These are phyloP conservation scores for Oryza nivara DNA, from an alignment of 176 grass and related monocot species.

Conservation along the genomic window DNA sequence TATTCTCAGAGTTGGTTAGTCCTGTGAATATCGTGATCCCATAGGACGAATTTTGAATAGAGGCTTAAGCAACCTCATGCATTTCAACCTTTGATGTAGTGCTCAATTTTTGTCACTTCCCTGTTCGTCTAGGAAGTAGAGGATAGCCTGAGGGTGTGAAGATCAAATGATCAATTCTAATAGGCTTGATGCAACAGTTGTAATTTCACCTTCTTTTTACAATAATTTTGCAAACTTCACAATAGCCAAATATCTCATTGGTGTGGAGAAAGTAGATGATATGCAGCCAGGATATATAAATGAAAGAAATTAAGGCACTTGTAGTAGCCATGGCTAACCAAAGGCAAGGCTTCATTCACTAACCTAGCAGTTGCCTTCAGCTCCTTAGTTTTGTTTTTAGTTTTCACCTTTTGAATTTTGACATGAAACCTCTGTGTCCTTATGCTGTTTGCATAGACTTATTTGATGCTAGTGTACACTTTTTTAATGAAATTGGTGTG, in stretches of 20 bases:
- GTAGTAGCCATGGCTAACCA: background rate
- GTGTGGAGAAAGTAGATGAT: background rate
- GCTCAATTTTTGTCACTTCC: background rate
- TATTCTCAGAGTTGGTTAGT: background rate
- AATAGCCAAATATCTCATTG: background rate
- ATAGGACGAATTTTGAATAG: background rate
- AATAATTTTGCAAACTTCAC: background rate
- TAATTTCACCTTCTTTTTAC: background rate
- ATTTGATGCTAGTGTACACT: background rate
- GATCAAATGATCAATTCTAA: conserved; percentile 11
- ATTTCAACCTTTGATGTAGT: background rate
- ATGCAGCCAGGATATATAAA: background rate
- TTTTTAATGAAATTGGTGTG: conserved; percentile 15
- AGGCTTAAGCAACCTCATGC: background rate
- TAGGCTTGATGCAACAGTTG: background rate
- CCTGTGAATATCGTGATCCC: background rate
- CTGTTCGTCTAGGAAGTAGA: conserved; percentile 15
- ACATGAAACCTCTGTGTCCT: background rate
- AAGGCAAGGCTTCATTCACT: background rate
- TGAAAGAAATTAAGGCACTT: background rate
- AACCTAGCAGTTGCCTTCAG: background rate
- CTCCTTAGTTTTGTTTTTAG: background rate
- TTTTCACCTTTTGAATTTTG: background rate
- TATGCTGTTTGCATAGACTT: background rate
- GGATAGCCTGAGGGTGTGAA: background rate